Conservation (phyloP, 169 alveolate species). For the Neospora caninum region DNA sequence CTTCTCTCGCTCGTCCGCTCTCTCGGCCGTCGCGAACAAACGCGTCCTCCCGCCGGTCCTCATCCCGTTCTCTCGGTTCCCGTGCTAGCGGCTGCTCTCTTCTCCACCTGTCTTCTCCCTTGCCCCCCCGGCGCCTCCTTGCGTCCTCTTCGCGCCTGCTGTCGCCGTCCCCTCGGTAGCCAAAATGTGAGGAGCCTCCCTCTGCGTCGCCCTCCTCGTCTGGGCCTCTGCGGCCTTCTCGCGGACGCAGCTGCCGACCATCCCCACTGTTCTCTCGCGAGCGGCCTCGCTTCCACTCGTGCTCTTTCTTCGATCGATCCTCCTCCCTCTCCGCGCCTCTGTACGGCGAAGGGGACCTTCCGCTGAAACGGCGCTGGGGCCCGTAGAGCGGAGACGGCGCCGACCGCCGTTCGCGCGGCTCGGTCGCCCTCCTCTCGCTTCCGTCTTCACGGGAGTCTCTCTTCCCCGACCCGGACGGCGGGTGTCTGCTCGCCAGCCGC, state of each 20-base stretch:
- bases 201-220: background rate
- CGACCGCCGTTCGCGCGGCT: background rate
- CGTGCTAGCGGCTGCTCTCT: background rate
- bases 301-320: background rate
- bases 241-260: too few species aligned
- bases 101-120: background rate
- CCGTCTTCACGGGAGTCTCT: background rate
- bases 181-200: background rate
- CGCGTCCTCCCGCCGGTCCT: background rate
- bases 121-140: too few species aligned
- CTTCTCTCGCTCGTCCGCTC: background rate
- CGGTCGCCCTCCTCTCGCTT: background rate
- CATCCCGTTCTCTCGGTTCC: too few species aligned
- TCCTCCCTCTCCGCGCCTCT: background rate
- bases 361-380: background rate
- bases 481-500: background rate
- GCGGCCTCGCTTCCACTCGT: too few species aligned
- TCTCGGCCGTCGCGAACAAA: background rate
- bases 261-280: too few species aligned
- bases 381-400: background rate
- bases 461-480: background rate
- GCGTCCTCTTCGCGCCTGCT: background rate
- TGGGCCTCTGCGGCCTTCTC: background rate
- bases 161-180: background rate
- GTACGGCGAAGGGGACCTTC: background rate